Base-by-base conservation (phyloP, 371 early-diverging fungal species). In the Nematocida sp. region DNA sequence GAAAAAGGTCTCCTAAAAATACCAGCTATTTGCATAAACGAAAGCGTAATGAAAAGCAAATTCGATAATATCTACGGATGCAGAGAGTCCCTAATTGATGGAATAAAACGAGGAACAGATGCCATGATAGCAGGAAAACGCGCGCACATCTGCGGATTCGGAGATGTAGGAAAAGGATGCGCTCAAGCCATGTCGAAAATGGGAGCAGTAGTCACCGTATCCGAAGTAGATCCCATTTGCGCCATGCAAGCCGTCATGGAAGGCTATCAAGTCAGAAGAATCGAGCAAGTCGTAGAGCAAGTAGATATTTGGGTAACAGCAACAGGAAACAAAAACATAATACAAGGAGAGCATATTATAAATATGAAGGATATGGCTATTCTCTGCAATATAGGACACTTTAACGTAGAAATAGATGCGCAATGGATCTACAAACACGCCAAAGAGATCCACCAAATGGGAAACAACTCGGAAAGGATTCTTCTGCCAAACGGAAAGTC, bases 61-160 rank as follows among this genome's bases (percentile, higher is more conserved):
- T 94, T 94, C 84, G 95, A 95, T 86, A 95, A 95, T 90, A 86
- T 95, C 81, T 95, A 95, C 87, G 95, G 94, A 78, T 95, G 95
- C 89, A 92, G 95, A 86, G 96, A 95, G 88, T 94, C 94, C 60
- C 88, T 95, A 80, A 90, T 94, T 71, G 96, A 95, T 86, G 96
- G 96, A 84, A 94, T 94, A 89, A 95, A 95, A 90, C 90, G 96
- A 84, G 95, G 94, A 83, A 95, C 96, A 80, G 96, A 94, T 86
- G 93, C 93, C 81, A 94, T 94, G 95, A 95, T 95, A 84, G 96
- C 96, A 82, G 96, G 96, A 80, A 94, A 95, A 88, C 91, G 94
- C 42, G 89, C 93, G 66, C 90, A 94, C 78, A 93, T 94, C 76
- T 94, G 93, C 83, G 95, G 96, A 85, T 94, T 92, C 88, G 95